Base-by-base conservation (phyloP, 2,329 filamentous ascomycete species). In the Penicillium sp. region DNA sequence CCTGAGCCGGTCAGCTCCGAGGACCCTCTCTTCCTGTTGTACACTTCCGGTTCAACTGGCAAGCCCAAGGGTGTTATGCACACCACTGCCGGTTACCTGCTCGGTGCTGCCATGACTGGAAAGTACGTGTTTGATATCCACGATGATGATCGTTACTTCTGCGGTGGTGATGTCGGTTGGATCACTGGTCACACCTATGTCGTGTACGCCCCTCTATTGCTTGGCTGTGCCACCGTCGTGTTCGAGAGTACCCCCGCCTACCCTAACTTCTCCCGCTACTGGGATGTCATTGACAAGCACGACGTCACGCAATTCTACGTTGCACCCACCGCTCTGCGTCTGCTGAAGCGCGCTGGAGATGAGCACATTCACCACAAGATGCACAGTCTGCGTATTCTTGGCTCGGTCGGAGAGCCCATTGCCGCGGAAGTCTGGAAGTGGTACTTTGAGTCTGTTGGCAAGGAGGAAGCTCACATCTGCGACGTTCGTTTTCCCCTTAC, bases 91-190 rank as follows among this genome's bases (percentile, higher is more conserved):
- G 94, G 94, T 50, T 99, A 97, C 74, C 84, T 99, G n/a, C 79
- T 97, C 8, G 94, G 94, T 57, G 92, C 92, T 50, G 93, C 94
- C 34, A 83, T 89, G 68, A 99, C 94, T 13, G 93, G 92, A 76
- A 99, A 97, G 79, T 97, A 99, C 75, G 93, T 97, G 60, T 99
- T 99, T 72, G 94, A 99, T 74, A 95, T 99, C 61, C 94, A 99
- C 74, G 88, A 92, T 61, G 86, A 89, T 52, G 94, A 99, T 75
- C 86, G 85, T 61, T 97, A 94, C 83, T 97, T 97, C 83, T 99
- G 94, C 68, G 94, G 92, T 75, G 94, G 94, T 74, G 94, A 99
- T 70, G 93, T 99, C 42, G 94, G 94, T 63, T 99, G 94, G 94
- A 97, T 99, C 73, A 99, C 94, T 31, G 94, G 94, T 18, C 94